These are phyloP conservation scores for Camelina sativa DNA, from an alignment of 345 rosid species.

Conservation along the genomic window DNA sequence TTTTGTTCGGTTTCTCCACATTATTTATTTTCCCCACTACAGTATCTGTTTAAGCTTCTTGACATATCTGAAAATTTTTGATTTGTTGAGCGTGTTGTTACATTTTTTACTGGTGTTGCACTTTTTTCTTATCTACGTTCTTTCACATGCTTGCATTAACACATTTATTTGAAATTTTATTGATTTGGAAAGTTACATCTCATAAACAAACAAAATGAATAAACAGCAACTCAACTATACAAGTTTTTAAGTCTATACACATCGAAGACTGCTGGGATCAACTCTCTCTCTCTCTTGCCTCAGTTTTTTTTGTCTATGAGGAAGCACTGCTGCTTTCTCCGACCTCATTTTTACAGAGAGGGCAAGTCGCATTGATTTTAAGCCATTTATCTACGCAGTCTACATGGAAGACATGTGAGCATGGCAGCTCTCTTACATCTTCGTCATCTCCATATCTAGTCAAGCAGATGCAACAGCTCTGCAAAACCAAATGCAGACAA, in stretches of 20 bases:
- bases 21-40: constrained; percentile 18
- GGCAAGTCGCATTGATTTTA: constrained; percentile 75
- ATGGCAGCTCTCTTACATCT: constrained; percentile 67
- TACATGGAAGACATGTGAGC: constrained; percentile 72
- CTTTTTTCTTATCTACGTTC: background rate
- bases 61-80: constrained; percentile 35
- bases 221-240: constrained; percentile 33
- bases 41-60: constrained; percentile 4
- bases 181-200: constrained; percentile 23
- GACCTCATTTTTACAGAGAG: constrained; percentile 71
- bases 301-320: constrained; percentile 22
- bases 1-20: background rate
- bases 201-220: constrained; percentile 38
- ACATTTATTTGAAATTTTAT: constrained; percentile 19
- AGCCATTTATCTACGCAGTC: constrained; percentile 82
- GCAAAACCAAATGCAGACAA: constrained; percentile 34
- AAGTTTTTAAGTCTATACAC: constrained; percentile 26
- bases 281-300: background rate
- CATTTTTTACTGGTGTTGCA: constrained; percentile 5
- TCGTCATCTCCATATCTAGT: constrained; percentile 64
- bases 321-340: constrained; percentile 52
- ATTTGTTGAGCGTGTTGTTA: background rate
- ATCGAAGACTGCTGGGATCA: constrained; percentile 9
- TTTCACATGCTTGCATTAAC: background rate
- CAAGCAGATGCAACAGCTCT: constrained; percentile 85